phyloP scores from a whole-genome alignment of 176 grass and related monocot species.

The Oryza glumipatula region DNA sequence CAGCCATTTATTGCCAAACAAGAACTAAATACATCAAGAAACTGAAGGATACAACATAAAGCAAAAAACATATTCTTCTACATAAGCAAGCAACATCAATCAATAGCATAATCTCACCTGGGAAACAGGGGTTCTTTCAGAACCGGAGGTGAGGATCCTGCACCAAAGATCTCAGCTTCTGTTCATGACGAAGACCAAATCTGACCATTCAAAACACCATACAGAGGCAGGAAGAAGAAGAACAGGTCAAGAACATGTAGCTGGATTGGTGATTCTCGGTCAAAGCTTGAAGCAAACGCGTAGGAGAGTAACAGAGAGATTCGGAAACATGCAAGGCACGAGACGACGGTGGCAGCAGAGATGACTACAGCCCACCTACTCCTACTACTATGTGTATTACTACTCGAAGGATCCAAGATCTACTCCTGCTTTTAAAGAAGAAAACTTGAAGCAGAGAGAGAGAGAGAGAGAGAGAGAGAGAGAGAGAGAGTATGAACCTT shows the following conservation, averaged over 20 bases:
- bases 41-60: background rate
- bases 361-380: slow-evolving; percentile 39
- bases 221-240: slow-evolving; percentile 12
- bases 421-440: slow-evolving; percentile 17
- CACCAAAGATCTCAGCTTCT: slow-evolving; percentile 17
- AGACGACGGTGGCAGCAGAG: background rate
- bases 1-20: background rate
- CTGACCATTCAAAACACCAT: slow-evolving; percentile 33
- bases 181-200: slow-evolving; percentile 4
- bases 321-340: slow-evolving; percentile 48
- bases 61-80: slow-evolving; percentile 25
- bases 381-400: slow-evolving; percentile 16
- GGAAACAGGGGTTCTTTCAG: background rate
- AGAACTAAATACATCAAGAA: slow-evolving; percentile 2
- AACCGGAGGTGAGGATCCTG: background rate
- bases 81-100: slow-evolving; percentile 17
- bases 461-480: background rate
- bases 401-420: slow-evolving; percentile 61
- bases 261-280: slow-evolving; percentile 35
- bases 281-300: slow-evolving; percentile 56
- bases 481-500: slow-evolving; percentile 3
- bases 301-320: slow-evolving; percentile 9
- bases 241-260: slow-evolving; percentile 33
- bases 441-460: background rate
- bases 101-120: slow-evolving; percentile 44